A percentile compares a stretch with the other conserved stretches of the same genome.
Conservation (phyloP, 805 yeast species). For the Candida mattraensis region DNA sequence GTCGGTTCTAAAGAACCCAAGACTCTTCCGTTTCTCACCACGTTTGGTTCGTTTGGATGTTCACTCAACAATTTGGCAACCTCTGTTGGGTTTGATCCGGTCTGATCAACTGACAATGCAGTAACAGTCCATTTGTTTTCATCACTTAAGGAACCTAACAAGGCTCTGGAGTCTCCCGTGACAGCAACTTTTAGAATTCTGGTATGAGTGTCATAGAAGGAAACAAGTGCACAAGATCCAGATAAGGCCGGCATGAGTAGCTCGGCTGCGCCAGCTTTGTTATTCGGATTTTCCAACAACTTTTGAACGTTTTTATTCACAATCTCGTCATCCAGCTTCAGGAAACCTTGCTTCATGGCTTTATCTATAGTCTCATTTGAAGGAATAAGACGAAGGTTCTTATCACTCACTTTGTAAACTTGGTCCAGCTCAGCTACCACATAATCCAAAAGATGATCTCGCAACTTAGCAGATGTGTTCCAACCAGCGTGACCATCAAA, state of each 20-base stretch:
- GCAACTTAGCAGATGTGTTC: constrained; percentile 82
- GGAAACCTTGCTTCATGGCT: constrained; percentile 79
- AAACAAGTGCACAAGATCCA: constrained; percentile 89
- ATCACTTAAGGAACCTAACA: constrained; percentile 69
- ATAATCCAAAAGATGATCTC: constrained; percentile 72
- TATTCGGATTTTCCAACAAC: constrained; percentile 66
- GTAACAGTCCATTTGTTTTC: constrained; percentile 80
- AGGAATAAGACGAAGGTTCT: constrained; percentile 58
- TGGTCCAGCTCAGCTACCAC: constrained; percentile 78
- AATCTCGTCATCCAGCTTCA: constrained; percentile 82
- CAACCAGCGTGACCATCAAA: constrained; percentile 98
- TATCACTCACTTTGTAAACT: constrained; percentile 56
- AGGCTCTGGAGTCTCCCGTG: constrained; percentile 94
- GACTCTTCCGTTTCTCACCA: constrained; percentile 82
- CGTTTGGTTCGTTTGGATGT: constrained; percentile 90
- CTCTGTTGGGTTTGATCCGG: constrained; percentile 88
- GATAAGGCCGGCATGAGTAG: constrained; percentile 88
- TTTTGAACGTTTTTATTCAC: constrained; percentile 72
- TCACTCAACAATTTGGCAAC: constrained; percentile 78
- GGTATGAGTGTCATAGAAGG: constrained; percentile 79
- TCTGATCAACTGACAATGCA: constrained; percentile 87
- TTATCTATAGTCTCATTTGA: constrained; percentile 67
- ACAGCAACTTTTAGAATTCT: constrained; percentile 83
- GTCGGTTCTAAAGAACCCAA: constrained; percentile 94
- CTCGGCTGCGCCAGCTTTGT: constrained; percentile 65